phyloP scores from a whole-genome alignment of 768 basidiomycete species.

The Filobasidium wieringae region DNA sequence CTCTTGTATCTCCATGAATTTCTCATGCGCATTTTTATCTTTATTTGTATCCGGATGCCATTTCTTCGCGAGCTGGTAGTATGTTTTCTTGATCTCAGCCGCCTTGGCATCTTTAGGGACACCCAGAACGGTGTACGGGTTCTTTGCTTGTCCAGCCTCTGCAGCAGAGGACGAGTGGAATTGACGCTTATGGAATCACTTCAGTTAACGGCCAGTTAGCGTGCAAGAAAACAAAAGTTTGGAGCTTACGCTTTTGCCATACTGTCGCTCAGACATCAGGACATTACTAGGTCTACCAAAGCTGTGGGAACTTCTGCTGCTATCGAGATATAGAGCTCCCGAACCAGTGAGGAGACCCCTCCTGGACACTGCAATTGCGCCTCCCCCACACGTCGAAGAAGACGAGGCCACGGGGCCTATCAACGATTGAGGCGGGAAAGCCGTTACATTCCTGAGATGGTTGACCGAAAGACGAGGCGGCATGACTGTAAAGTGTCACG shows the following conservation, averaged over 20 bases:
- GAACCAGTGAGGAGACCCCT: too few species aligned
- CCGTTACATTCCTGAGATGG: neutral
- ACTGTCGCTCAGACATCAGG: neutral
- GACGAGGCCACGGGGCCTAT: neutral
- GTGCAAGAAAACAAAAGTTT: neutral
- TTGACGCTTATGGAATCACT: neutral
- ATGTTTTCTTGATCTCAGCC: slow-evolving; percentile 91
- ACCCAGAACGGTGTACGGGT: slow-evolving; percentile 86
- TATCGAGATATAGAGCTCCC: too few species aligned
- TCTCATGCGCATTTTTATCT: slow-evolving; percentile 75
- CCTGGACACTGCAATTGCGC: too few species aligned
- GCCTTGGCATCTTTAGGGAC: slow-evolving; percentile 68
- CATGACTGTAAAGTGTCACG: neutral
- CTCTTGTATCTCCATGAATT: slow-evolving; percentile 90
- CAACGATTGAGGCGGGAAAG: neutral
- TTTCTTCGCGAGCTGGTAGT: slow-evolving; percentile 93
- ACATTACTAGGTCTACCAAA: neutral
- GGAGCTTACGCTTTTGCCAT: neutral
- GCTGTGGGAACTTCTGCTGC: too few species aligned
- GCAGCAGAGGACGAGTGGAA: neutral
- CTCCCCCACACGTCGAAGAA: neutral
- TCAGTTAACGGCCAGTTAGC: neutral
- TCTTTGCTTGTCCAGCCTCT: slow-evolving; percentile 42
- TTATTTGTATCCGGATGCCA: slow-evolving; percentile 97
- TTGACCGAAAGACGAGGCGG: neutral